These are phyloP conservation scores for Nicotiana benthamiana DNA, from an alignment of 257 asterid genomes.

Conservation along the genomic window DNA sequence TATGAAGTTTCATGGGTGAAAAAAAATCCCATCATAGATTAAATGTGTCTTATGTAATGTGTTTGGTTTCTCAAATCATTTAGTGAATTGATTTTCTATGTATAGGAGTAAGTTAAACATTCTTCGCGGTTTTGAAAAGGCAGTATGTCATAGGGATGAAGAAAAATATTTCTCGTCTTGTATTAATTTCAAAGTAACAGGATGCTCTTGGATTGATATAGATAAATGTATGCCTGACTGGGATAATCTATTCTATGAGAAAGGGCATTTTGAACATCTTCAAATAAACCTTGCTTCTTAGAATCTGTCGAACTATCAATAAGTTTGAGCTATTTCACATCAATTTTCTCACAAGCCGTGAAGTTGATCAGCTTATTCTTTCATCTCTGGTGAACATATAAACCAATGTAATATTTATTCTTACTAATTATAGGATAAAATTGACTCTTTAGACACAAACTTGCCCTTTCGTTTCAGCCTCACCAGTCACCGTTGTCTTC, in stretches of 20 bases:
- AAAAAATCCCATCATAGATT: background rate
- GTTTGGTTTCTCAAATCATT: no score
- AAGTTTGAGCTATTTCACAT: background rate
- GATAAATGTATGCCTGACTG: background rate
- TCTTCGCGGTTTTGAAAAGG: background rate
- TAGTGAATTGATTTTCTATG: background rate
- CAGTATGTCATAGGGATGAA: background rate
- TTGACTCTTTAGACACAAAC: background rate
- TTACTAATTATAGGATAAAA: background rate
- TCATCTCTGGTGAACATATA: background rate
- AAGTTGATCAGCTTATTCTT: background rate
- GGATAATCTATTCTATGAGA: background rate
- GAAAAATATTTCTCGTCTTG: background rate
- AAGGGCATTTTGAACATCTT: background rate
- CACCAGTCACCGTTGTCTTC: background rate
- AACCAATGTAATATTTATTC: background rate
- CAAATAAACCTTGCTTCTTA: background rate
- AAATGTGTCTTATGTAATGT: background rate
- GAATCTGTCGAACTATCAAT: background rate
- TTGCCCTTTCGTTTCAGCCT: background rate
- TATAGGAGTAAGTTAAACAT: background rate
- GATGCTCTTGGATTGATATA: background rate
- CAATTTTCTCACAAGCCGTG: background rate
- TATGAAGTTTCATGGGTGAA: background rate
- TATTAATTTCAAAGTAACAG: background rate